Evolutionary conservation across 306 rosid species (phyloP).

Genomic region (Trifolium fragiferum): DNA sequence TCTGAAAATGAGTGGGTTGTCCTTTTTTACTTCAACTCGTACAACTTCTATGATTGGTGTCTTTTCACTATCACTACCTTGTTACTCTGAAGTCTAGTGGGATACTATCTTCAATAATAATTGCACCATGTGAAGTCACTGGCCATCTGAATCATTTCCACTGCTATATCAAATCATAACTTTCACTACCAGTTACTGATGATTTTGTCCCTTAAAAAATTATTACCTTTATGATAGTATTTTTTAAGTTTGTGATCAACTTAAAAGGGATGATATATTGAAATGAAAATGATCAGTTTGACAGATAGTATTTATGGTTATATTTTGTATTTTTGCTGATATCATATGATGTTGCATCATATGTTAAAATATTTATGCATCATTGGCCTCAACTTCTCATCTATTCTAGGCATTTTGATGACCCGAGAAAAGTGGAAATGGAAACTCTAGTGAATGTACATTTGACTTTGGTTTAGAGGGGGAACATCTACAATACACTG

Average conservation of each 20-base stretch:
- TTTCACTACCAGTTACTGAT: conserved; percentile 20
- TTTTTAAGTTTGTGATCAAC: conserved; percentile 20
- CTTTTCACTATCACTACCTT: conserved; percentile 11
- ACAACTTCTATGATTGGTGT: no score
- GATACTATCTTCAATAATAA: not conserved
- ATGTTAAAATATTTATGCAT: not conserved
- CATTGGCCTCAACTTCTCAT: not conserved
- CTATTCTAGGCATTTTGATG: not conserved
- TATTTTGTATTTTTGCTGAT: not conserved
- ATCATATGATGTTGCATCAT: not conserved
- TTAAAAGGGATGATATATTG: not conserved
- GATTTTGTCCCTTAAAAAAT: conserved; percentile 14
- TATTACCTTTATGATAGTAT: not conserved
- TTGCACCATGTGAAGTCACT: conserved; percentile 35
- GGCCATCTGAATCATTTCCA: conserved; percentile 20
- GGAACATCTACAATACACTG: conserved; percentile 19
- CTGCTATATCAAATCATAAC: conserved; percentile 4
- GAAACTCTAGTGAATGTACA: conserved; percentile 15
- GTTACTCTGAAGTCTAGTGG: conserved; percentile 19
- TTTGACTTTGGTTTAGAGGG: conserved; percentile 27
- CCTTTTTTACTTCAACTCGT: no score
- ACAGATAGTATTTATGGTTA: not conserved
- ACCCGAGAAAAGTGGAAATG: not conserved
- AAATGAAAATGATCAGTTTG: conserved; percentile 11
- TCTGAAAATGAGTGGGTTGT: conserved; percentile 2